phyloP scores from a whole-genome alignment of 2,329 filamentous ascomycete genomes.

The Neoascochyta sp. region DNA sequence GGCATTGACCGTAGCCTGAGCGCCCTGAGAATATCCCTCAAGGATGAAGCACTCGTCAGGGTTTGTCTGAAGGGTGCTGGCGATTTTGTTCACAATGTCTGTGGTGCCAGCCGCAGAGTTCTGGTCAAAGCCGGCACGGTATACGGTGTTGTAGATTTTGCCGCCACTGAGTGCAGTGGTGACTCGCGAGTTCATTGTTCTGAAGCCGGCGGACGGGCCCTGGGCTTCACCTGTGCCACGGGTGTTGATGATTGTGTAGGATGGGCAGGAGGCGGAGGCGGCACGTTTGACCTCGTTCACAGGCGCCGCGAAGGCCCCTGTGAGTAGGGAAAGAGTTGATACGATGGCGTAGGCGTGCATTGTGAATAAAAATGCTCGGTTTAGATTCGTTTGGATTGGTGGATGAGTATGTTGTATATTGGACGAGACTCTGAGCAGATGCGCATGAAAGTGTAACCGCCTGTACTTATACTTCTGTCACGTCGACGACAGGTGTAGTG shows the following conservation, averaged over 20 bases:
- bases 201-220: slow-evolving; percentile 22
- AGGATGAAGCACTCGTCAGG: slow-evolving; percentile 37
- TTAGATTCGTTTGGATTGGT: background rate
- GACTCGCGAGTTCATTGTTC: slow-evolving; percentile 34
- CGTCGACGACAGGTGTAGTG: background rate
- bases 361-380: slow-evolving; percentile 1
- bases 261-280: slow-evolving; percentile 9
- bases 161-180: slow-evolving; percentile 26
- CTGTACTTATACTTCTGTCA: slow-evolving; percentile 2
- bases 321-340: slow-evolving; percentile 7
- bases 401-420: background rate
- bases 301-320: slow-evolving; percentile 11
- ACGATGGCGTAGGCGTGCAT: slow-evolving; percentile 12
- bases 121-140: slow-evolving; percentile 27
- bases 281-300: slow-evolving; percentile 10
- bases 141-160: slow-evolving; percentile 36
- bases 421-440: slow-evolving; percentile 1
- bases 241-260: slow-evolving; percentile 24
- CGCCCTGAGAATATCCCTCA: slow-evolving; percentile 39
- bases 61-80: slow-evolving; percentile 15
- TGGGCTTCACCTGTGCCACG: slow-evolving; percentile 19
- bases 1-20: slow-evolving; percentile 36
- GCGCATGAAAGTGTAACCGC: background rate
- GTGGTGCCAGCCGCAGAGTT: slow-evolving; percentile 23
- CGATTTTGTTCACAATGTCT: slow-evolving; percentile 36